Evolutionary conservation across 192 early-diverging fungal species (phyloP).

Genomic region (Chytriomyces sp.): DNA sequence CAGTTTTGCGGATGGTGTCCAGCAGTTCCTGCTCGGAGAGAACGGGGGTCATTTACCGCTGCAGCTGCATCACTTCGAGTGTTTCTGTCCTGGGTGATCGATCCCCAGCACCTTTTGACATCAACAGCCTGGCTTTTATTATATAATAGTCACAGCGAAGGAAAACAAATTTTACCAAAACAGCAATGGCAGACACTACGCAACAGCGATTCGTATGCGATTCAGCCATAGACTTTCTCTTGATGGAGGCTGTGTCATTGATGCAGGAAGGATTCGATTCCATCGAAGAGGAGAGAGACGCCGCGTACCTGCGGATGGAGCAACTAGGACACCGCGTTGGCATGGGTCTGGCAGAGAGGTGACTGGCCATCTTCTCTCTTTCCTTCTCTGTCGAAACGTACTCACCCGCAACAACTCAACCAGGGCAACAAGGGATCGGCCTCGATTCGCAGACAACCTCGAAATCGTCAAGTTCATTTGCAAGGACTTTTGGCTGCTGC

Average conservation of each 20-base stretch:
- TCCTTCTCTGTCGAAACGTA: neutral
- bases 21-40: constrained; percentile 81
- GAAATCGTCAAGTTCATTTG: constrained; percentile 99
- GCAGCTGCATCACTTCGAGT: too few species aligned
- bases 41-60: constrained; percentile 69
- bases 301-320: constrained; percentile 90
- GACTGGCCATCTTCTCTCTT: too few species aligned
- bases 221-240: constrained; percentile 25
- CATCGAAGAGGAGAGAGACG: constrained; percentile 79
- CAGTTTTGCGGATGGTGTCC: constrained; percentile 85
- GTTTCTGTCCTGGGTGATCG: too few species aligned
- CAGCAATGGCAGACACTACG: neutral
- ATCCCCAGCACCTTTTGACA: too few species aligned
- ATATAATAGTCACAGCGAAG: too few species aligned
- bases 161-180: too few species aligned
- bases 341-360: constrained; percentile 84
- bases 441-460: constrained; percentile 89
- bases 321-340: constrained; percentile 90
- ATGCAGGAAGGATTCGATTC: constrained; percentile 24
- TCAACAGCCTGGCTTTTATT: too few species aligned
- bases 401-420: neutral
- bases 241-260: constrained; percentile 20
- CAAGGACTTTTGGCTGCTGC: constrained; percentile 94
- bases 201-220: constrained; percentile 18
- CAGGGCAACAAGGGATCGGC: constrained; percentile 83